A percentile compares a stretch with the other conserved stretches of the same genome.
Evolutionary conservation across 768 basidiomycete species (phyloP).

Genomic region (Tephrocybe sp.): DNA sequence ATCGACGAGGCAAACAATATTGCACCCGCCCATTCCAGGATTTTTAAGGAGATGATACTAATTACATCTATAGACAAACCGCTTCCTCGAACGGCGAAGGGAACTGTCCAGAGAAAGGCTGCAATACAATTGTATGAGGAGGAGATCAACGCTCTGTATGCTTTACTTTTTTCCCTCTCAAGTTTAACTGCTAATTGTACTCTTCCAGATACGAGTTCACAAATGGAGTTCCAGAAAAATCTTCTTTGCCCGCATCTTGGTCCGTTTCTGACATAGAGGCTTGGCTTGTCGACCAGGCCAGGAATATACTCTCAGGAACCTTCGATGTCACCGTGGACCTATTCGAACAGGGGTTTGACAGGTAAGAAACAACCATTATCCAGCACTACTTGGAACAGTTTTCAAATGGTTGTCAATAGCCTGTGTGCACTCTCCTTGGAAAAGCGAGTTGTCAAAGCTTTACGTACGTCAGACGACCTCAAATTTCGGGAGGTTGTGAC

Average conservation of each 20-base stretch:
- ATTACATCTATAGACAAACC: no score
- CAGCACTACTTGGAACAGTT: not conserved
- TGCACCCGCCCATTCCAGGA: no score
- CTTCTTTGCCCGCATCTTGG: conserved; percentile 22
- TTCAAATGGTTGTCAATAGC: not conserved
- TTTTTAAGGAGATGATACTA: no score
- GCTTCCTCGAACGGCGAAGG: conserved; percentile 40
- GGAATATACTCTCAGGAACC: conserved; percentile 25
- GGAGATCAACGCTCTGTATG: conserved; percentile 38
- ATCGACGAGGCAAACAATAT: no score
- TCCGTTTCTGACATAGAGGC: conserved; percentile 19
- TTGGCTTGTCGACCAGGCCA: conserved; percentile 25
- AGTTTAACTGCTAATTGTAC: not conserved
- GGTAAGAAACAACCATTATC: not conserved
- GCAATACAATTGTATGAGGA: conserved; percentile 33
- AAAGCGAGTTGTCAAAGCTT: not conserved
- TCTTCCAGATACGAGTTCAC: not conserved
- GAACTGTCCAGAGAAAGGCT: conserved; percentile 39
- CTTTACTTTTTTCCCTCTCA: not conserved
- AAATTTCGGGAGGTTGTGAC: conserved; percentile 11
- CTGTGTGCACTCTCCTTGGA: not conserved
- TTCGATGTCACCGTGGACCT: not conserved
- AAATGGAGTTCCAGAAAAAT: not conserved
- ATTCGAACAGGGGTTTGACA: not conserved
- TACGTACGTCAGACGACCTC: not conserved